Conservation (phyloP, 129 eudicot genomes). For the Tagetes erecta region DNA sequence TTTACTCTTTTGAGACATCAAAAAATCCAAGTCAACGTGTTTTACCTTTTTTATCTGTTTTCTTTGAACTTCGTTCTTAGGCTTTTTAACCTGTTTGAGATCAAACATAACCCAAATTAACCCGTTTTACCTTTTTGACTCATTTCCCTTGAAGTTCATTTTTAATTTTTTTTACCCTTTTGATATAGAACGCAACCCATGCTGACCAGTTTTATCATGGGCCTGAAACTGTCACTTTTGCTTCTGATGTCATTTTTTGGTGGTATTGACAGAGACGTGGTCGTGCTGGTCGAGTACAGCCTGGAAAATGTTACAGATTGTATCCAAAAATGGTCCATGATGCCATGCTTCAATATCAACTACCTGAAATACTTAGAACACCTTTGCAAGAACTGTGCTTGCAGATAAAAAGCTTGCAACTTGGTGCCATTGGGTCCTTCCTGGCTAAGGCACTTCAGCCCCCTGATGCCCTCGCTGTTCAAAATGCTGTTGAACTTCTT, state of each 20-base stretch:
- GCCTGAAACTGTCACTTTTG: background rate
- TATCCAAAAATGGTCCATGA: slow-evolving; percentile 87
- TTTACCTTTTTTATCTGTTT: background rate
- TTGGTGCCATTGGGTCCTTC: slow-evolving; percentile 70
- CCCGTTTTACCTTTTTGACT: too few relatives aligned
- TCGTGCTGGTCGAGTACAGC: slow-evolving; percentile 98
- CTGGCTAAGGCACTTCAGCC: slow-evolving; percentile 92
- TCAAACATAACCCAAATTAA: background rate
- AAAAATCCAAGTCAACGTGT: background rate
- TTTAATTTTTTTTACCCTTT: too few relatives aligned
- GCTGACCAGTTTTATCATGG: too few relatives aligned
- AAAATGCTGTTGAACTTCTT: slow-evolving; percentile 92
- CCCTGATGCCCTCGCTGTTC: slow-evolving; percentile 86
- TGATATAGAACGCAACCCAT: too few relatives aligned
- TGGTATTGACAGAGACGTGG: slow-evolving; percentile 82
- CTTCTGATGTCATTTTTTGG: slow-evolving; percentile 22
- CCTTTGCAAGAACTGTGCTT: slow-evolving; percentile 93
- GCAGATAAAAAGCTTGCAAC: slow-evolving; percentile 89
- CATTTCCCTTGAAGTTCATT: too few relatives aligned
- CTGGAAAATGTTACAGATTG: slow-evolving; percentile 86
- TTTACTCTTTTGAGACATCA: background rate
- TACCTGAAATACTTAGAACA: slow-evolving; percentile 94
- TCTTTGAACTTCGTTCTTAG: background rate
- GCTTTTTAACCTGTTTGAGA: background rate
- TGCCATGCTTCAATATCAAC: slow-evolving; percentile 87